Base-by-base conservation (phyloP, 331 rosid genomes). In the Malus hybrid region DNA sequence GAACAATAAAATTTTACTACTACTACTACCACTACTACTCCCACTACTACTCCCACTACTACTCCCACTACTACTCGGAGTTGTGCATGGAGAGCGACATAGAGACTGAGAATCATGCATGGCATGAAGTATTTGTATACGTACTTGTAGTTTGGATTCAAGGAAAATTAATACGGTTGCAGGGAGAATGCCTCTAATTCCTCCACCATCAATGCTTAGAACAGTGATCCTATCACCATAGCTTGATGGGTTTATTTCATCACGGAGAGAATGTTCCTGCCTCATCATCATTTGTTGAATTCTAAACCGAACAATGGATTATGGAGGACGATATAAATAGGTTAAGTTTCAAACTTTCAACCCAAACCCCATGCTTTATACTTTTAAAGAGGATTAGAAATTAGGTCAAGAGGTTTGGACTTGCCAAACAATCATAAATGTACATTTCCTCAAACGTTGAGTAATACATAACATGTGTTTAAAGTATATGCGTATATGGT, bases 141-240 rank as follows among this genome's bases (percentile, higher is more conserved):
- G 5, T 50, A 65, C 72, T 75, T 75, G 72, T 75, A 65, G 55
- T 54, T 65, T 75, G 63, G 72, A 50, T 52, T 75, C 72, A 55
- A 78, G 71, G 36, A 70, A 70, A 78, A 42, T 6, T 32, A 78
- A 46, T 13, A 62, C 50, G 62, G 76, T 78, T 61, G 65, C 65
- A 46, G 76, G 76, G 50, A 78, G 63, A 42, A 6, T 62, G 71
- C 76, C 71, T 78, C 59, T 20, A 63, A 78, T 61, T 64, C 81
- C 81, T 29, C 81, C 76, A 13, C 76, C 71, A 48, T 62, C 81
- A 14, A 78, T 78, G 76, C 76, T 70, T 22, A 77, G 56, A 60
- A 77, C 65, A 19, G 76, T 70, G 55, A 77, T 77, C 50, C 19
- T 61, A 19, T 77, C 76, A 13, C 71, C 81, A 32, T n/a, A 33